A percentile compares a stretch with the other conserved stretches of the same genome.
These are phyloP conservation scores for Boletellus ananiceps DNA, from an alignment of 768 basidiomycete species.

Conservation along the genomic window DNA sequence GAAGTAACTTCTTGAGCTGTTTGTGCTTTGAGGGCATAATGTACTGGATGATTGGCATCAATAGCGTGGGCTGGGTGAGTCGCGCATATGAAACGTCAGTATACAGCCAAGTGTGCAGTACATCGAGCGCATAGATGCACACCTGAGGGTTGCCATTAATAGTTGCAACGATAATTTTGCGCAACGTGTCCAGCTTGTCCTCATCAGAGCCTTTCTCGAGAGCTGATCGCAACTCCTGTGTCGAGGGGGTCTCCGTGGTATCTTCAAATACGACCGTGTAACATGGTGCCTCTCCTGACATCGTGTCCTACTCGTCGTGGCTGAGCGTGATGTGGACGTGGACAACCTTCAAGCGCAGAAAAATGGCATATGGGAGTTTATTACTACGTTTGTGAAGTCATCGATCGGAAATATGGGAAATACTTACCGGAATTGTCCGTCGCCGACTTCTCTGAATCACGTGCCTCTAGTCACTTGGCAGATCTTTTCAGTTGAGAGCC, in stretches of 20 bases:
- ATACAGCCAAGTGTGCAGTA: background rate
- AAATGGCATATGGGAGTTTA: conserved; percentile 2
- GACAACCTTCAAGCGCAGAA: background rate
- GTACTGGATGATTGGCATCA: conserved; percentile 99
- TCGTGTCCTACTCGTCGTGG: conserved; percentile 13
- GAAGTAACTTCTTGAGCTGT: conserved; percentile 92
- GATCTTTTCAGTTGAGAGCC: no score
- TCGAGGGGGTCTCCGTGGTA: conserved; percentile 68
- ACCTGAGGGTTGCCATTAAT: conserved; percentile 94
- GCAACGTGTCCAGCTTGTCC: conserved; percentile 92
- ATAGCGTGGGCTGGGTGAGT: conserved; percentile 63
- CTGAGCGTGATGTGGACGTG: conserved; percentile 4
- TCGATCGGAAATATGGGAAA: no score
- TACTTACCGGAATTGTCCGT: no score
- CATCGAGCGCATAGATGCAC: conserved; percentile 22
- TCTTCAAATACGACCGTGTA: conserved; percentile 79
- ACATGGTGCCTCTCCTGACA: conserved; percentile 57
- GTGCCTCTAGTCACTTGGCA: no score
- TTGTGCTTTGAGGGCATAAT: conserved; percentile 95
- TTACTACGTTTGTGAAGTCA: conserved; percentile 4
- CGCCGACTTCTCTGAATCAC: no score
- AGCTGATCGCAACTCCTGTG: conserved; percentile 72
- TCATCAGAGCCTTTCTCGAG: conserved; percentile 97
- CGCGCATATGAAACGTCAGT: background rate
- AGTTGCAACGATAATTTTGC: conserved; percentile 88